These are phyloP conservation scores for Astrothelium subdiscretum DNA, from an alignment of 495 filamentous ascomycete species.

Conservation along the genomic window DNA sequence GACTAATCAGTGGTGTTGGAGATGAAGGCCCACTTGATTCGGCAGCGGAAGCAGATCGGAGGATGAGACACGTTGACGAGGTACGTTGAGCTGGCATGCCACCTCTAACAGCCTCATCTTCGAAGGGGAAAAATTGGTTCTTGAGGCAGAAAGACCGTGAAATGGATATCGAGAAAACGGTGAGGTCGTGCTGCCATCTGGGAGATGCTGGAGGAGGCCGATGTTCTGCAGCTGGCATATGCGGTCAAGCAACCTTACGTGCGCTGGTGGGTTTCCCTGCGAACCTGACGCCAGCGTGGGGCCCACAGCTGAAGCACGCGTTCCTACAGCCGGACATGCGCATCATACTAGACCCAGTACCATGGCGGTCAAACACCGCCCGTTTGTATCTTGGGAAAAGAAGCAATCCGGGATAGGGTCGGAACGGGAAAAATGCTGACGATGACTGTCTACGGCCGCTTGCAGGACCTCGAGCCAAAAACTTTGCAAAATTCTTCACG, in stretches of 20 bases:
- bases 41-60: background rate
- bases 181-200: background rate
- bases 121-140: background rate
- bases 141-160: background rate
- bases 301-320: background rate
- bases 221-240: conserved; percentile 2
- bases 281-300: background rate
- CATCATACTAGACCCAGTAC: background rate
- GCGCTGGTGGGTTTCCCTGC: background rate
- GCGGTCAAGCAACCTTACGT: background rate
- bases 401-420: background rate
- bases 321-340: background rate
- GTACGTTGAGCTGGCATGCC: background rate
- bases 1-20: background rate
- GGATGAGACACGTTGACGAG: background rate
- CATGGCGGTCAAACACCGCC: background rate
- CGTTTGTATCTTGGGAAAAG: conserved; percentile 1
- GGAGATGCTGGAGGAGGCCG: background rate
- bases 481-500: background rate
- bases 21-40: background rate
- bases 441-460: background rate
- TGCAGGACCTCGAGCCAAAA: background rate
- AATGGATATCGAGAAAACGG: background rate
- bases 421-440: background rate
- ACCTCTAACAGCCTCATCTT: background rate